These are phyloP conservation scores for Puccinia polysora DNA, from an alignment of 1,284 basidiomycete species.

Conservation along the genomic window DNA sequence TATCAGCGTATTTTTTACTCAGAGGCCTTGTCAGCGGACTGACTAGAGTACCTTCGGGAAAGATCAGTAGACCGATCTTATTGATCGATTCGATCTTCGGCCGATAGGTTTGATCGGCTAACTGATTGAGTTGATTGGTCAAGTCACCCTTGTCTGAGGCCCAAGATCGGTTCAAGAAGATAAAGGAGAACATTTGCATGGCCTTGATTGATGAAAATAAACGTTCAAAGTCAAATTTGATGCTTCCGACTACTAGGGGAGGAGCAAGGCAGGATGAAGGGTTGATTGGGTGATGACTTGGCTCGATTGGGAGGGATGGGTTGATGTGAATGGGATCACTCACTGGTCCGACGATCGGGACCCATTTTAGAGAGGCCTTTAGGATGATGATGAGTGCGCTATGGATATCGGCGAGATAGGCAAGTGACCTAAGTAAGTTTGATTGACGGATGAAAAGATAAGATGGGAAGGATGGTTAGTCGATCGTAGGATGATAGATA, in stretches of 20 bases:
- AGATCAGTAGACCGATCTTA: constrained; percentile 77
- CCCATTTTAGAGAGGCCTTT: constrained; percentile 80
- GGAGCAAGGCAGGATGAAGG: no score
- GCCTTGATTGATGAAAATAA: constrained; percentile 56
- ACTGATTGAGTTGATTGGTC: constrained; percentile 59
- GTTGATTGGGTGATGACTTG: no score
- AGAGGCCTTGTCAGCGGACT: constrained; percentile 74
- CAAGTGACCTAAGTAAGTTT: constrained; percentile 61
- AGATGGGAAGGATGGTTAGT: neutral
- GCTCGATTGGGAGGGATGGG: no score
- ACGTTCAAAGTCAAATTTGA: no score
- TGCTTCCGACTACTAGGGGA: no score
- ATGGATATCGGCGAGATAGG: constrained; percentile 69
- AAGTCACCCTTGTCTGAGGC: constrained; percentile 69
- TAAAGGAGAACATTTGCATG: constrained; percentile 88
- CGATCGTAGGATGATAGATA: no score
- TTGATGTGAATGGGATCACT: no score
- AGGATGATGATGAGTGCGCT: constrained; percentile 77
- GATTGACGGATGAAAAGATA: neutral
- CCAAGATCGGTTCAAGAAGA: constrained; percentile 82
- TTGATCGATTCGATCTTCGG: constrained; percentile 56
- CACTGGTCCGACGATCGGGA: constrained; percentile 83
- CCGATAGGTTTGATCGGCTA: constrained; percentile 54
- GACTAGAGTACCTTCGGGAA: constrained; percentile 87
- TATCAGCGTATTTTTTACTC: constrained; percentile 76